These are phyloP conservation scores for Rosellinia necatrix DNA, from an alignment of 2,329 filamentous ascomycete species.

Conservation along the genomic window DNA sequence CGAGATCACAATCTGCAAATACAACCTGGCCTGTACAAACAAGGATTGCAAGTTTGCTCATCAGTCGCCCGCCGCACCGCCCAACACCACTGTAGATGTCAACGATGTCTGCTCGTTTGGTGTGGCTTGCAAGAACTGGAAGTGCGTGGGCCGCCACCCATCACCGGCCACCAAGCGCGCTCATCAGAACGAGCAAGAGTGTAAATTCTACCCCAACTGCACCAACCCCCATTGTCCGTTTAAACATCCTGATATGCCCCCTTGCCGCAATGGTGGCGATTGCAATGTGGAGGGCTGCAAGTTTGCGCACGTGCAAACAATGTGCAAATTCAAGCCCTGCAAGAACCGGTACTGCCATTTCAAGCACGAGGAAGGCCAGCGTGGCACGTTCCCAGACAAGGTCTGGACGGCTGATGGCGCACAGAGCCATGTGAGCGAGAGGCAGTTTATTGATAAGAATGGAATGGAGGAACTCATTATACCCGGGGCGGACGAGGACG, in stretches of 20 bases:
- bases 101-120: slow-evolving; percentile 82
- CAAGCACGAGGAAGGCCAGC: slow-evolving; percentile 90
- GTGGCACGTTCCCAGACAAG: slow-evolving; percentile 83
- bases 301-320: slow-evolving; percentile 82
- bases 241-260: slow-evolving; percentile 82
- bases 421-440: slow-evolving; percentile 78
- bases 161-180: slow-evolving; percentile 81
- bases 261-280: slow-evolving; percentile 89
- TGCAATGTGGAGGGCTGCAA: slow-evolving; percentile 83
- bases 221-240: slow-evolving; percentile 87
- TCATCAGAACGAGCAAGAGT: slow-evolving; percentile 83
- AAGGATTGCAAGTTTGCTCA: slow-evolving; percentile 91
- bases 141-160: slow-evolving; percentile 90
- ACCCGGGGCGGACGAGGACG: slow-evolving; percentile 54
- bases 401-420: slow-evolving; percentile 76
- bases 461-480: slow-evolving; percentile 74
- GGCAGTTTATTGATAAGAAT: slow-evolving; percentile 80
- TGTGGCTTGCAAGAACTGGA: slow-evolving; percentile 91
- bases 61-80: slow-evolving; percentile 87
- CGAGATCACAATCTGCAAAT: slow-evolving; percentile 81
- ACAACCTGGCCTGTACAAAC: slow-evolving; percentile 86
- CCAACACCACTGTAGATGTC: slow-evolving; percentile 76
- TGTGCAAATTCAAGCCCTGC: slow-evolving; percentile 92
- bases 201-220: slow-evolving; percentile 91
- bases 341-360: slow-evolving; percentile 86